Conservation (phyloP, 164 flowering plant genomes). For the Magnolia officinalis region DNA sequence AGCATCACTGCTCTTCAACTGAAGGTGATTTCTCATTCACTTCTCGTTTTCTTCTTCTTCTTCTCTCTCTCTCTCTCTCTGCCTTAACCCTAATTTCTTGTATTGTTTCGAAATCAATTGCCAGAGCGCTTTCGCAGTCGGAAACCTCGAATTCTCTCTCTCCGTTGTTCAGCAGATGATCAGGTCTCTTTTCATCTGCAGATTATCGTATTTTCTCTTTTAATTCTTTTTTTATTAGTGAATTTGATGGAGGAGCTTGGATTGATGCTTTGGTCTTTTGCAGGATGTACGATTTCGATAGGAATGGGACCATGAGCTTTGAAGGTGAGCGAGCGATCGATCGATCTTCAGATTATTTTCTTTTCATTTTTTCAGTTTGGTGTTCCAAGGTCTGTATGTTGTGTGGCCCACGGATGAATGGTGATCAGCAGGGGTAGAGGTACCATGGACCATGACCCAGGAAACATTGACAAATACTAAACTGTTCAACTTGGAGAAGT, state of each 20-base stretch:
- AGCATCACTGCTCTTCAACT: slow-evolving; percentile 66
- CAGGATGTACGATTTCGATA: slow-evolving; percentile 85
- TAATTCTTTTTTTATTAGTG: neutral
- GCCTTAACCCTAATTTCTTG: slow-evolving; percentile 1
- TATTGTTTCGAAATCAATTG: neutral
- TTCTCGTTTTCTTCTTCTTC: neutral
- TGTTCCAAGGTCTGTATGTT: neutral
- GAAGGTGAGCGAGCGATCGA: slow-evolving; percentile 35
- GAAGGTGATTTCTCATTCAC: slow-evolving; percentile 33
- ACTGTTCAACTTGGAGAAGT: neutral
- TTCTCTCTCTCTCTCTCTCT: neutral
- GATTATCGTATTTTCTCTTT: neutral
- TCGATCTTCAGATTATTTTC: neutral
- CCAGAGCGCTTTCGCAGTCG: slow-evolving; percentile 63
- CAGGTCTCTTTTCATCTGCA: slow-evolving; percentile 32
- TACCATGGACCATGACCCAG: neutral
- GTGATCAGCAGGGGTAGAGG: neutral
- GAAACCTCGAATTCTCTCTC: slow-evolving; percentile 60
- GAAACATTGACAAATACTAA: neutral
- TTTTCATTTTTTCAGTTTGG: neutral
- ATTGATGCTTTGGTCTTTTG: neutral
- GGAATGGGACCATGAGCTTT: slow-evolving; percentile 82
- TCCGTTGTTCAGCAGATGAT: slow-evolving; percentile 87
- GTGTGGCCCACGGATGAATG: neutral
- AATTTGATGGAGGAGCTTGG: neutral